Evolutionary conservation across 441 rosid species (phyloP).

Genomic region (Biscutella auriculata): DNA sequence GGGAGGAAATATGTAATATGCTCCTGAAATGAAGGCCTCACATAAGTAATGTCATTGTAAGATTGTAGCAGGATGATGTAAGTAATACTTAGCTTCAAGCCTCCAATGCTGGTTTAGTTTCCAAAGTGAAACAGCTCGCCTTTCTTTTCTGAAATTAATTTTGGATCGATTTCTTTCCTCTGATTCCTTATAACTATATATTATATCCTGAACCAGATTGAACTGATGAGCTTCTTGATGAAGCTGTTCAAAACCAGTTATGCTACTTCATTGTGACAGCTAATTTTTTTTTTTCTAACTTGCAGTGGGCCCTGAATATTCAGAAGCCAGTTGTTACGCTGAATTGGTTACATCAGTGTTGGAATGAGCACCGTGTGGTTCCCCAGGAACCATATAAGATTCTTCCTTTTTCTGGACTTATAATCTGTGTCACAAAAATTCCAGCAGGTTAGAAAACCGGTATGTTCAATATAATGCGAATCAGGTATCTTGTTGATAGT

Average conservation of each 20-base stretch:
- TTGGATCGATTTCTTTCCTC: background rate
- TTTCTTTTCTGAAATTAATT: background rate
- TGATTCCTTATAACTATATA: background rate
- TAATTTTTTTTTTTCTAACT: conserved; percentile 9
- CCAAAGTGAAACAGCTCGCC: background rate
- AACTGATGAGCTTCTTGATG: background rate
- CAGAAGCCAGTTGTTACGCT: conserved; percentile 74
- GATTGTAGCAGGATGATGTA: conserved; percentile 1
- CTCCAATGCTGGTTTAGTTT: background rate
- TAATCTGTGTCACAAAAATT: conserved; percentile 66
- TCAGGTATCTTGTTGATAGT: conserved; percentile 17
- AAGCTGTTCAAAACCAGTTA: conserved; percentile 12
- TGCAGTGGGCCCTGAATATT: conserved; percentile 86
- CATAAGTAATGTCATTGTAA: background rate
- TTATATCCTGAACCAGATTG: conserved; percentile 1
- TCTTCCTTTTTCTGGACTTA: conserved; percentile 87
- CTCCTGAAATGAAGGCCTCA: background rate
- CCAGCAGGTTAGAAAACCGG: conserved; percentile 49
- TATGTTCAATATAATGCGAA: conserved; percentile 2
- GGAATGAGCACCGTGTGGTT: conserved; percentile 93
- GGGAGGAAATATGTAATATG: background rate
- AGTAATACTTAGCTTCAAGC: conserved; percentile 1
- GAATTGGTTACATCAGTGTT: conserved; percentile 81
- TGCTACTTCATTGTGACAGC: background rate
- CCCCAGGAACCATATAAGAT: conserved; percentile 77